Evolutionary conservation across 441 rosid genomes (phyloP), one percentile per base, ranked within the genome.

Genomic region (Eutrema salsugineum): DNA sequence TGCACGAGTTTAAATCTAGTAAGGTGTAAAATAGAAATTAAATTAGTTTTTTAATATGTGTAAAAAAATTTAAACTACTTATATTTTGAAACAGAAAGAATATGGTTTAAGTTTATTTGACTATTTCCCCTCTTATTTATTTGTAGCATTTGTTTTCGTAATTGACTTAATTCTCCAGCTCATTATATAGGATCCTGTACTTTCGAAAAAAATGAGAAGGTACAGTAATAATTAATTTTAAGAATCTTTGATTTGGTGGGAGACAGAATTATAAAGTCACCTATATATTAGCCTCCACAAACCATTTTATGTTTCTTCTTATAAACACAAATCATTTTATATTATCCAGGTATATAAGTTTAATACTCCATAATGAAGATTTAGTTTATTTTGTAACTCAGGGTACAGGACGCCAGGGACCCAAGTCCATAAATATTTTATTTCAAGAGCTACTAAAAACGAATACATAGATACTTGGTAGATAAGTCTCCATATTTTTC

Each of bases 191-290:
- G 39, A 35, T 56, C 33, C 3, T 22, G 49, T 36, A 44, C 49
- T 72, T 63, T 22, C 20, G 44, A 28, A 15, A 46, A 15, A 6
- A 48, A 35, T 42, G 35, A 72, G 49, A 55, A 42, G 35, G 10
- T 5, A 40, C 54, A 15, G 35, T 60, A 53, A 27, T 40, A 71
- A 43, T 33, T 33, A 30, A 2, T 63, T 36, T 33, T 43, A 10
- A 33, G 47, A 61, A 70, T 50, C 44, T 54, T 63, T 63, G 64
- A 42, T 63, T 63, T 54, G 63, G 76, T 71, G 70, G 77, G 33
- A 64, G 51, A 72, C 77, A 72, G 65, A 72, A 55, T 46, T 35
- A 72, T 24, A 54, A 63, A 64, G 43, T 71, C 46, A 30, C 67
- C 8, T 48, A 70, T 20, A 70, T 20, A 20, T 48, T 58, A 59